phyloP scores from a whole-genome alignment of 306 rosid genomes.

The Bauhinia variegata region DNA sequence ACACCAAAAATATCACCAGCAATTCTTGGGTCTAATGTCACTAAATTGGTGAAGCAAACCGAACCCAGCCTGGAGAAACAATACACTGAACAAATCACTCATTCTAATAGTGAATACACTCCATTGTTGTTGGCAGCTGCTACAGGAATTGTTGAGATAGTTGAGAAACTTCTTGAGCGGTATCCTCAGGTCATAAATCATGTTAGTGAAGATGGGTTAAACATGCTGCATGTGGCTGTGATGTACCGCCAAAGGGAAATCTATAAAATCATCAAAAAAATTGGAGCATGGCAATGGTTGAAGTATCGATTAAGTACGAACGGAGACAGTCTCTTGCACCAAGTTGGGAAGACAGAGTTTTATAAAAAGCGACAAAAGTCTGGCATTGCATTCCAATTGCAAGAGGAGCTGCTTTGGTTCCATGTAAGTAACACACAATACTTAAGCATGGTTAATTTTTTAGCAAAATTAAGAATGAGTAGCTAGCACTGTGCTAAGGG shows the following conservation, averaged over 20 bases:
- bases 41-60: not conserved
- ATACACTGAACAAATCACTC: not conserved
- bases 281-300: not conserved
- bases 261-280: not conserved
- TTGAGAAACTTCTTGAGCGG: not conserved
- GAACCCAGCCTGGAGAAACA: not conserved
- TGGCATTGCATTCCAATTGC: conserved; percentile 34
- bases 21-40: not conserved
- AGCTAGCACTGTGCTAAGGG: too few species aligned
- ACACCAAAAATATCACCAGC: not conserved
- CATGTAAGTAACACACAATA: conserved; percentile 1
- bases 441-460: too few species aligned
- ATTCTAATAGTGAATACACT: not conserved
- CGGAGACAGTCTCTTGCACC: conserved; percentile 39
- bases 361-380: conserved; percentile 14
- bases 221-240: conserved; percentile 39
- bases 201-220: not conserved
- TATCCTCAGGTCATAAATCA: conserved; percentile 28
- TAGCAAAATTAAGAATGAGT: too few species aligned
- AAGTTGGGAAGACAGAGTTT: not conserved
- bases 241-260: conserved; percentile 9
- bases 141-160: conserved; percentile 22
- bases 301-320: not conserved
- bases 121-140: conserved; percentile 26
- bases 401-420: conserved; percentile 42